These are phyloP conservation scores for Penicillium nucicola DNA, from an alignment of 495 filamentous ascomycete genomes.

Conservation along the genomic window DNA sequence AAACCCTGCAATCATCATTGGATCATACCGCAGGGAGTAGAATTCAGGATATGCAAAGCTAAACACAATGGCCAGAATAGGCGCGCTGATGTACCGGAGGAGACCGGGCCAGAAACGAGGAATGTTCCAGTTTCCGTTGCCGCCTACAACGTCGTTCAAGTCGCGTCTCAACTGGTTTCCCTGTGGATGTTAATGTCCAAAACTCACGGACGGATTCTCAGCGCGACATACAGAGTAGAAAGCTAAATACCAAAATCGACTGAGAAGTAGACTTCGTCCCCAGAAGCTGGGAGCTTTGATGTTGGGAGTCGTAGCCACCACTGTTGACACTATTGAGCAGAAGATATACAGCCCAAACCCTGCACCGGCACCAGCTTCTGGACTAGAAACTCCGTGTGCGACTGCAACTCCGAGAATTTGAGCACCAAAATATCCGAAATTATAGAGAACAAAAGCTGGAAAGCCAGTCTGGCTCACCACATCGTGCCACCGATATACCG, in stretches of 20 bases:
- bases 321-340: constrained; percentile 6
- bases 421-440: constrained; percentile 33
- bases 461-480: constrained; percentile 28
- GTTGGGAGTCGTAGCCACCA: constrained; percentile 21
- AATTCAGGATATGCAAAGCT: constrained; percentile 41
- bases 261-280: constrained; percentile 19
- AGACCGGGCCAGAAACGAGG: constrained; percentile 29
- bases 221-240: constrained; percentile 16
- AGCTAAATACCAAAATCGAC: constrained; percentile 21
- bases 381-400: constrained; percentile 23
- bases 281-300: constrained; percentile 27
- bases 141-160: constrained; percentile 18
- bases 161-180: constrained; percentile 26
- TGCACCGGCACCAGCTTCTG: constrained; percentile 24
- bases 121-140: constrained; percentile 37
- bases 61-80: constrained; percentile 37
- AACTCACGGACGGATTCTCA: neutral
- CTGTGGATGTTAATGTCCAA: neutral
- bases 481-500: constrained; percentile 26
- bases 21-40: constrained; percentile 32
- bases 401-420: constrained; percentile 32
- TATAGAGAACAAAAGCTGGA: constrained; percentile 27
- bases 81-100: constrained; percentile 37
- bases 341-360: constrained; percentile 25
- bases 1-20: constrained; percentile 37